Conservation (phyloP, 495 filamentous ascomycete species). For the Penicillium verhagenii region DNA sequence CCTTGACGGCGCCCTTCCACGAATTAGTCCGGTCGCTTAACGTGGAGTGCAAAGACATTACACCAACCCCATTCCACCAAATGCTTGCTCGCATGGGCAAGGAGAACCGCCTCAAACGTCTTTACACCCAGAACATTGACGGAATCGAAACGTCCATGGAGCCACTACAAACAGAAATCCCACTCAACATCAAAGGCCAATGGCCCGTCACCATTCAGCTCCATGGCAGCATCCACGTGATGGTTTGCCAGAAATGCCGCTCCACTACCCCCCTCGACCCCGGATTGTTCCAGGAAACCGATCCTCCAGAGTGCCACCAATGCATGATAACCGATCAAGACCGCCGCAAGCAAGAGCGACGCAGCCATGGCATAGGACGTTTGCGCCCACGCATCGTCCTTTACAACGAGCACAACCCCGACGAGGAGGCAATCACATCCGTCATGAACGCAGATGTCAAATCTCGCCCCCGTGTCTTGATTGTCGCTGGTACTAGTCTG, state of each 20-base stretch:
- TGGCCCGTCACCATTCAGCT: slow-evolving; percentile 95
- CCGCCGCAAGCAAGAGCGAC: slow-evolving; percentile 77
- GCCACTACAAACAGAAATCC: slow-evolving; percentile 75
- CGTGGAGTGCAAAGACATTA: slow-evolving; percentile 65
- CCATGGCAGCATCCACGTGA: slow-evolving; percentile 90
- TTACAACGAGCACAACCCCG: slow-evolving; percentile 96
- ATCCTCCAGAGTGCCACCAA: slow-evolving; percentile 75
- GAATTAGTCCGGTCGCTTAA: slow-evolving; percentile 91
- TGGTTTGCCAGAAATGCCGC: slow-evolving; percentile 92
- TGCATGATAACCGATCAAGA: slow-evolving; percentile 75
- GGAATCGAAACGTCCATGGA: slow-evolving; percentile 84
- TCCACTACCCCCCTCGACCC: slow-evolving; percentile 73
- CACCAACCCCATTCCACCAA: slow-evolving; percentile 89
- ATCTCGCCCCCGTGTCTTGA: slow-evolving; percentile 80
- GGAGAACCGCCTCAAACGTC: slow-evolving; percentile 82
- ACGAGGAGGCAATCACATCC: slow-evolving; percentile 91
- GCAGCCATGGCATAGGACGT: slow-evolving; percentile 90
- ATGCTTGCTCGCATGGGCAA: slow-evolving; percentile 87
- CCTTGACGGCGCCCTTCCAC: slow-evolving; percentile 85
- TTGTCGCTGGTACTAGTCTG: slow-evolving; percentile 92
- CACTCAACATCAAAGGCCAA: slow-evolving; percentile 71
- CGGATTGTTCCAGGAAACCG: slow-evolving; percentile 77
- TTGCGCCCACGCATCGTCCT: slow-evolving; percentile 91
- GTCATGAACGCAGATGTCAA: slow-evolving; percentile 82
- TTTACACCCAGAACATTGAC: slow-evolving; percentile 97